A percentile compares a stretch with the other conserved stretches of the same genome.
phyloP scores from a whole-genome alignment of 129 eudicot species.

The Ambrosia trifida region DNA sequence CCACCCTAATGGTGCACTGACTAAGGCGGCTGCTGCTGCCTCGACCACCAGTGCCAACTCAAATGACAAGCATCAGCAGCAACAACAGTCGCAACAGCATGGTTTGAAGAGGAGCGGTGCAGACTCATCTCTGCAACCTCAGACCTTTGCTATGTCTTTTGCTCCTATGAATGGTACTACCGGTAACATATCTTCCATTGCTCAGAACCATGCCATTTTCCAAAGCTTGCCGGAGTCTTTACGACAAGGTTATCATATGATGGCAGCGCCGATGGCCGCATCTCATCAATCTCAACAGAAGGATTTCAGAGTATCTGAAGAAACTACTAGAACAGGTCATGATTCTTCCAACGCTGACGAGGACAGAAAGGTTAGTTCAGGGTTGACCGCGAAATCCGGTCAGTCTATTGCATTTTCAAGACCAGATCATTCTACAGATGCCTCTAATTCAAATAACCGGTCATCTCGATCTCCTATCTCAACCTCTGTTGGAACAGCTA shows the following conservation, averaged over 20 bases:
- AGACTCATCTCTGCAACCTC: slow-evolving; percentile 58
- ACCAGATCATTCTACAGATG: slow-evolving; percentile 56
- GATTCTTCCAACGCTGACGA: slow-evolving; percentile 61
- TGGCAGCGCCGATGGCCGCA: slow-evolving; percentile 53
- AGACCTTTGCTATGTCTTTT: slow-evolving; percentile 84
- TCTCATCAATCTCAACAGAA: slow-evolving; percentile 64
- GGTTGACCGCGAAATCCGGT: slow-evolving; percentile 46
- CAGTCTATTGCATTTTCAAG: slow-evolving; percentile 90
- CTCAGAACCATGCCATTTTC: slow-evolving; percentile 65
- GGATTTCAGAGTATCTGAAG: slow-evolving; percentile 57
- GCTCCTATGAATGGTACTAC: slow-evolving; percentile 69
- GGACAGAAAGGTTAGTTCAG: slow-evolving; percentile 53
- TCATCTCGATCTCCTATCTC: slow-evolving; percentile 44
- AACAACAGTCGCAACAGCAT: slow-evolving; percentile 54
- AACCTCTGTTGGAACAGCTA: slow-evolving; percentile 34
- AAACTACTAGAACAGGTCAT: slow-evolving; percentile 44
- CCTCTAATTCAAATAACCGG: slow-evolving; percentile 47
- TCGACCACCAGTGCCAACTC: slow-evolving; percentile 38
- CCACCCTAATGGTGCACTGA: background rate
- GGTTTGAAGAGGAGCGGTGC: slow-evolving; percentile 43
- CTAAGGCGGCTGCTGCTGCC: slow-evolving; percentile 43
- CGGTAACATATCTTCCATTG: slow-evolving; percentile 58
- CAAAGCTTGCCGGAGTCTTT: slow-evolving; percentile 65
- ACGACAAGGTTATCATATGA: slow-evolving; percentile 57
- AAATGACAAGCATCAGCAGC: slow-evolving; percentile 71